Percentiles rank a stretch among this genome's conserved stretches.
Evolutionary conservation across 257 asterid genomes (phyloP).

Genomic region (Solanum raphanifolium): DNA sequence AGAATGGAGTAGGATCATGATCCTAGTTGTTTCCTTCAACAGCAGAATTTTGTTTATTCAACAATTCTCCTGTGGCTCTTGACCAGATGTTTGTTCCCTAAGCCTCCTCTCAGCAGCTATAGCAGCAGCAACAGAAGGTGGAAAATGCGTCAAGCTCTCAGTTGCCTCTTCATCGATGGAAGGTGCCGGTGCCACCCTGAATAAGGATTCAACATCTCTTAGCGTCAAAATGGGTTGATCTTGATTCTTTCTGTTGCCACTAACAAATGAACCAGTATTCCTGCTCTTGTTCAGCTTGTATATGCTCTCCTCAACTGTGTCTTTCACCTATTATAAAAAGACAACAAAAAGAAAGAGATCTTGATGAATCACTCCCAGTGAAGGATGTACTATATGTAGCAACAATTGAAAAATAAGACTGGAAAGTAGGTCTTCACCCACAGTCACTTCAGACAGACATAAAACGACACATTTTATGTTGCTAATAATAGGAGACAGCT

Average conservation of each 20-base stretch:
- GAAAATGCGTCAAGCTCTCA: slow-evolving; percentile 60
- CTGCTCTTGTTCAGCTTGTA: slow-evolving; percentile 73
- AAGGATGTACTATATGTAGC: neutral
- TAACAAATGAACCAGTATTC: slow-evolving; percentile 51
- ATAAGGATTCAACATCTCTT: slow-evolving; percentile 66
- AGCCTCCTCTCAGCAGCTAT: slow-evolving; percentile 87
- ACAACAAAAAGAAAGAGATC: neutral
- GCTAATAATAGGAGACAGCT: neutral
- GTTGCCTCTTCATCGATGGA: slow-evolving; percentile 16
- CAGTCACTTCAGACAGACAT: neutral
- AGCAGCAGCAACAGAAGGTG: slow-evolving; percentile 88
- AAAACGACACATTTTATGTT: neutral
- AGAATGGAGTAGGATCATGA: neutral
- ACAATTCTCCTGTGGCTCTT: neutral
- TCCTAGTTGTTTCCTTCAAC: neutral
- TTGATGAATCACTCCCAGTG: neutral
- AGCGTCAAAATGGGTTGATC: slow-evolving; percentile 85
- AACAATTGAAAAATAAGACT: neutral
- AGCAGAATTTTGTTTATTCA: neutral
- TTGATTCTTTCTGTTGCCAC: slow-evolving; percentile 84
- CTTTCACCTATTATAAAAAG: slow-evolving; percentile 51
- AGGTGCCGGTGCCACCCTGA: slow-evolving; percentile 57
- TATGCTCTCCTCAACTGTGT: slow-evolving; percentile 88
- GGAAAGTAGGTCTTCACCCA: neutral
- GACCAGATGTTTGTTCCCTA: slow-evolving; percentile 20